Evolutionary conservation across 345 rosid species (phyloP).

Genomic region (Rhizophora apiculata): DNA sequence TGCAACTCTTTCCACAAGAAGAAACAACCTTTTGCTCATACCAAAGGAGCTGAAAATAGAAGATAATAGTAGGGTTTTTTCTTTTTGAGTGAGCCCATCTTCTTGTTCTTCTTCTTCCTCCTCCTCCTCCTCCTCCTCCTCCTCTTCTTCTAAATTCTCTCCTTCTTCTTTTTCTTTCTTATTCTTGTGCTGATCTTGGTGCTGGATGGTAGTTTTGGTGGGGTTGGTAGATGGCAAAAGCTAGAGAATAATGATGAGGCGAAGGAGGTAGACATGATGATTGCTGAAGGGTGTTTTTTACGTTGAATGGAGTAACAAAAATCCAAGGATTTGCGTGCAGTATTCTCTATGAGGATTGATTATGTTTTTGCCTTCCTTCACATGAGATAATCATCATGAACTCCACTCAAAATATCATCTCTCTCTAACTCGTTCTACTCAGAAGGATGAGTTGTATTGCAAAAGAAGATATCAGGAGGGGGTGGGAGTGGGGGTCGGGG

Average conservation of each 20-base stretch:
- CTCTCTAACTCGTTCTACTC: neutral
- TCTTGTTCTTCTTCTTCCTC: neutral
- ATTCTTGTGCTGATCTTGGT: slow-evolving; percentile 10
- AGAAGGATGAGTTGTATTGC: neutral
- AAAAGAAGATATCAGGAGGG: too few relatives aligned
- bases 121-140: neutral
- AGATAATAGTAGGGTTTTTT: slow-evolving; percentile 33
- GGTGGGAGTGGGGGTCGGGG: too few relatives aligned
- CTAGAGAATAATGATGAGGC: slow-evolving; percentile 42
- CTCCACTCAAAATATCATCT: slow-evolving; percentile 8
- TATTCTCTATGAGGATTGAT: slow-evolving; percentile 3
- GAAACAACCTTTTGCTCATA: slow-evolving; percentile 14
- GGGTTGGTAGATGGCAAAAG: slow-evolving; percentile 34
- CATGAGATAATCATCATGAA: slow-evolving; percentile 27
- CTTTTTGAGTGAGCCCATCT: slow-evolving; percentile 38
- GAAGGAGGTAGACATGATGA: slow-evolving; percentile 50
- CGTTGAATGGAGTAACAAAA: slow-evolving; percentile 23
- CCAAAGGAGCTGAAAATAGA: neutral
- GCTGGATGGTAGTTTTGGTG: slow-evolving; percentile 19
- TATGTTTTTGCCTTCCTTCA: slow-evolving; percentile 21
- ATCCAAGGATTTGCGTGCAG: slow-evolving; percentile 30
- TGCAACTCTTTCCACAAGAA: slow-evolving; percentile 10
- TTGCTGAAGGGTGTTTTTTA: slow-evolving; percentile 22
- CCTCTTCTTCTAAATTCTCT: neutral
- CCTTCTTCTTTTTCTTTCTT: slow-evolving; percentile 19